Evolutionary conservation across 208 protist genomes (phyloP).

Genomic region (Crithidia bombi): DNA sequence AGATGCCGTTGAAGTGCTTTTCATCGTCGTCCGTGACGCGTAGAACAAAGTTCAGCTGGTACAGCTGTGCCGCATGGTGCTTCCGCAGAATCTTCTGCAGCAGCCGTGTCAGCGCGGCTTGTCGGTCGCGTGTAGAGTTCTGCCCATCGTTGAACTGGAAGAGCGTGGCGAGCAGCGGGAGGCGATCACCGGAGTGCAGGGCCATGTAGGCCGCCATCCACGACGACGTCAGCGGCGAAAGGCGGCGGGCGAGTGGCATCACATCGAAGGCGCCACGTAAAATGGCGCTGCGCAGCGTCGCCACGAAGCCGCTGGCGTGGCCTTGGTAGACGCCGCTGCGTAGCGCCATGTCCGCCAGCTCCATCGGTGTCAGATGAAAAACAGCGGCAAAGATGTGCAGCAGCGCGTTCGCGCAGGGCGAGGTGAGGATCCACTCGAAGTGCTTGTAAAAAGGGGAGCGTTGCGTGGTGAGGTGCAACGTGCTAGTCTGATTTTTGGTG

Average conservation of each 20-base stretch:
- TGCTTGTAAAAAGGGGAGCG: slow-evolving; percentile 41
- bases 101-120: slow-evolving; percentile 35
- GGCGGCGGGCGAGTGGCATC: slow-evolving; percentile 71
- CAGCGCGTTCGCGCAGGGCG: slow-evolving; percentile 79
- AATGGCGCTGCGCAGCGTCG: slow-evolving; percentile 44
- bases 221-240: slow-evolving; percentile 60
- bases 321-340: slow-evolving; percentile 77
- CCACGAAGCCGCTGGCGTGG: slow-evolving; percentile 45
- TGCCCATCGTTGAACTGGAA: slow-evolving; percentile 49
- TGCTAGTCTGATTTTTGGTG: background rate
- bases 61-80: slow-evolving; percentile 45
- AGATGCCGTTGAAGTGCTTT: slow-evolving; percentile 70
- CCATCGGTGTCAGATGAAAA: slow-evolving; percentile 65
- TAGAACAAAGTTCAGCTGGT: slow-evolving; percentile 83
- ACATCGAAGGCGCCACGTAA: slow-evolving; percentile 50
- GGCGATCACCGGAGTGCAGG: slow-evolving; percentile 71
- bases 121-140: slow-evolving; percentile 50
- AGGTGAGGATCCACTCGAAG: slow-evolving; percentile 57
- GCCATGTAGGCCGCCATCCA: slow-evolving; percentile 75
- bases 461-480: slow-evolving; percentile 36
- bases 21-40: slow-evolving; percentile 58
- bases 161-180: slow-evolving; percentile 62
- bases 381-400: slow-evolving; percentile 67
- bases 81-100: slow-evolving; percentile 68
- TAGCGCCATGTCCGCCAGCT: slow-evolving; percentile 65